Evolutionary conservation across 768 basidiomycete genomes (phyloP), one percentile per base, ranked within the genome.

Genomic region (Inosperma sp.): DNA sequence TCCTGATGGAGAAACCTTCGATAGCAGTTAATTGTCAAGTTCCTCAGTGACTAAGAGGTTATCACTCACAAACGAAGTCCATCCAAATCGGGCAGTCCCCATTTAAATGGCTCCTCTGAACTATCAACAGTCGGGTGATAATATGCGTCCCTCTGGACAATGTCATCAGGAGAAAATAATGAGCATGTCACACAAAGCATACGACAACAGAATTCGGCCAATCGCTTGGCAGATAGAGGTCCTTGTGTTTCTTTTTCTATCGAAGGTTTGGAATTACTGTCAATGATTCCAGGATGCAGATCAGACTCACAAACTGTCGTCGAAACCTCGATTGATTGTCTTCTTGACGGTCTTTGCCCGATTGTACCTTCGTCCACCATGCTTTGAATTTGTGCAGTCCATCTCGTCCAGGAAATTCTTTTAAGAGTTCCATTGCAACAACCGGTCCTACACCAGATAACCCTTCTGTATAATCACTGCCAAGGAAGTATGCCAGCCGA

Each of bases 121-220:
- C 82, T 80, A 63, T 97, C 93, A 6, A 95, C 88, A 0, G 84
- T 80, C 0, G 95, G 95, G 61, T 93, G 83, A 62, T 88, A 88
- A 67, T 99, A 99, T 7, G 92, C 95, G 52, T 95, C 91, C 51
- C 88, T 75, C 93, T 96, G 62, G 35, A 44, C 37, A 40, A 31
- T 10, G 21, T 53, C 12, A 53, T 48, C 4, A 54, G 45, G 5
- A 42, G 37, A 25, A 35, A 8, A 19, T 26, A 51, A 43, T 10
- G 7, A 6, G 40, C 22, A 25, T 23, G 13, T 55, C 33, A 26
- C 40, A n/a, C 35, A 21, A 3, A 10, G 73, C 85, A 53, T 62
- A 93, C 94, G 49, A 98, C 93, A 5, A 82, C 76, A n/a, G 89
- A 73, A 66, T 93, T 93, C 3, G 95, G 94, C 94, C 94, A 99